Base-by-base conservation (phyloP, 2,329 filamentous ascomycete genomes). In the Pezicula radicicola region DNA sequence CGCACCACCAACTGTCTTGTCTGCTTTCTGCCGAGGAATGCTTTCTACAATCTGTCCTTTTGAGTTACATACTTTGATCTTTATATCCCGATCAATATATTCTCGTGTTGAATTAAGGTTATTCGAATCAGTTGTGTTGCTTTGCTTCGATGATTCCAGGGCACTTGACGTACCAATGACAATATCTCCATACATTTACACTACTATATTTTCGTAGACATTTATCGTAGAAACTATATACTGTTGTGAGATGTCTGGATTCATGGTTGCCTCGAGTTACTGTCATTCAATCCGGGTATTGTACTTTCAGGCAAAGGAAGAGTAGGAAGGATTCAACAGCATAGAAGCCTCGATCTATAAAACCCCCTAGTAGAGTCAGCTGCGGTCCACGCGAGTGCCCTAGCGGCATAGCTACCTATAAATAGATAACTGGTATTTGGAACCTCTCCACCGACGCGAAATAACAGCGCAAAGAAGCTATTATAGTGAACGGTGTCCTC, bases 171-270 rank as follows among this genome's bases (percentile, higher is more conserved):
- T 94, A 58, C 93, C 96, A 58, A 99, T 92, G 97, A 75, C 92
- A 99, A 67, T 97, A 93, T 50, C 90, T 82, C 93, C 93, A 97
- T 1, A 97, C 93, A 63, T 97, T 97, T 36, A 93, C 92, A 66
- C 88, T 95, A 55, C 93, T 94, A 66, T 97, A 97, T 73, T 97
- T 97, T 49, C 93, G 81, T 57, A 97, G 78, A 66, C 93, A 97
- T 74, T 97, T 93, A 67, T 97, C 93, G 75, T 97, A 97, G 75
- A 97, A 97, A 56, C 93, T 93, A 69, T 97, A 97, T 13, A 97
- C 93, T 5, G 91, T 96, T 19, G 93, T 97, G 60, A 97, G 97
- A 70, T 97, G 93, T 54, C 93, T 85, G 42, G 92, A 97, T 72
- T 97, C 93, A 75, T 96, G 91, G 69, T 96, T 96, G 58, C 93